Evolutionary conservation across 225 moss, liverwort and hornwort species (phyloP), one percentile per base, ranked within the genome.

Genomic region (Straminergon stramineum): DNA sequence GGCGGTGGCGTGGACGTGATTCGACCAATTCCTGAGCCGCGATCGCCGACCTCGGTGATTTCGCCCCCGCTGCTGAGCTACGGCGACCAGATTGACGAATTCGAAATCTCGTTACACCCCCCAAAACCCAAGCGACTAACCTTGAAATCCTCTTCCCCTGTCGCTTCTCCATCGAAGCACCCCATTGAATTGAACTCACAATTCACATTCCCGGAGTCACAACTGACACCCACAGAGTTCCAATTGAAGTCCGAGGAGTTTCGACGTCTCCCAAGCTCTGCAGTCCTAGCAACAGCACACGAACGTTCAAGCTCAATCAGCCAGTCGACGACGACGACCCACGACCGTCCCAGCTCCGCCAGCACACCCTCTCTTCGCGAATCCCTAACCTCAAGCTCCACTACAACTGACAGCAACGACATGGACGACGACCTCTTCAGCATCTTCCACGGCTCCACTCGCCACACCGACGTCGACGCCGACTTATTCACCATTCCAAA

Each of bases 381-480:
- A 58, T 89, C 91, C 28, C 39, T 87, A 62, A 89, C 89, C 20
- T 90, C 89, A 19, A 89, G 57, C 87, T 89, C 87, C 61, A 85
- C 70, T 39, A 84, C 81, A 52, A 89, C 80, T 37, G 88, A 93
- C 62, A 86, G n/a, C 67, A 86, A 75, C 62, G 91, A 92, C 82
- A 74, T 57, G 22, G 92, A 92, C 41, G 93, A 94, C 62, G 94
- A 94, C 82, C 92, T 94, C 48, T 94, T 94, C 86, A 94, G 94
- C 82, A 94, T 94, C 88, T 91, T n/a, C 87, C 94, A 93, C 83
- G 92, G 91, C 45, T 94, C 92, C 52, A 75, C 79, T 19, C 92
- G 90, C 85, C 62, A 90, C 65, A 35, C 56, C 37, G 90, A 90
- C 28, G 41, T 86, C 88, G 90, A 91, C 76, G 24, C 79, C 39